Base-by-base conservation (phyloP, 1,284 basidiomycete genomes). In the Marasmius oreades region DNA sequence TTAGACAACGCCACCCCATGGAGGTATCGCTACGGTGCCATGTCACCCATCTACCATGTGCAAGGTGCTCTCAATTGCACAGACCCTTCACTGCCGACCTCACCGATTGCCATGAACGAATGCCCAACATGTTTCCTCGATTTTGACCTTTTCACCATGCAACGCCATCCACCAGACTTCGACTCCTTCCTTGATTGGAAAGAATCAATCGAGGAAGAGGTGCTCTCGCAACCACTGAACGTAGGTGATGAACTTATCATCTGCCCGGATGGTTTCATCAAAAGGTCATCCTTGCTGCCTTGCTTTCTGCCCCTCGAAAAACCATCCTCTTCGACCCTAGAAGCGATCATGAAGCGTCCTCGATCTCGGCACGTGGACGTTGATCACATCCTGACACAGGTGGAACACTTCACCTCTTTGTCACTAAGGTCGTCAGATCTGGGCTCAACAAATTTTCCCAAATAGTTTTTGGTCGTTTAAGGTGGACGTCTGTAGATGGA, bases 101-200 rank as follows among this genome's bases (percentile, higher is more conserved):
- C n/a, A n/a, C n/a, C n/a, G n/a, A n/a, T n/a, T n/a, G n/a, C n/a
- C n/a, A n/a, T n/a, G n/a, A 47, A 47, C 45, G 26, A 26, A 2
- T 24, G 11, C 16, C 2, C 45, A 26, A 6, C 23, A 18, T 7
- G n/a, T 16, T 58, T 59, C 45, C 14, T n/a, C 16, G 58, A 56
- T 23, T 59, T 59, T 33, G 58, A 59, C 33, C 18, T 55, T 8
- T 59, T 53, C 45, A 53, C 58, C 3, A 44, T 59, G 33, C 55
- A 59, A 23, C 58, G 55, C 7, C 37, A 34, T 44, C 12, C 22
- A 12, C 24, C 37, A 2, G 48, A 24, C 33, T 36, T 36, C 8
- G 12, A 23, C 6, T 50, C 42, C 20, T 55, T 58, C 26, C 10
- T 58, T 20, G 20, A 55, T 12, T 59, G 58, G 58, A 56, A 56